Evolutionary conservation across 768 basidiomycete species (phyloP).

Genomic region (Leccinum olivaceopallidum): DNA sequence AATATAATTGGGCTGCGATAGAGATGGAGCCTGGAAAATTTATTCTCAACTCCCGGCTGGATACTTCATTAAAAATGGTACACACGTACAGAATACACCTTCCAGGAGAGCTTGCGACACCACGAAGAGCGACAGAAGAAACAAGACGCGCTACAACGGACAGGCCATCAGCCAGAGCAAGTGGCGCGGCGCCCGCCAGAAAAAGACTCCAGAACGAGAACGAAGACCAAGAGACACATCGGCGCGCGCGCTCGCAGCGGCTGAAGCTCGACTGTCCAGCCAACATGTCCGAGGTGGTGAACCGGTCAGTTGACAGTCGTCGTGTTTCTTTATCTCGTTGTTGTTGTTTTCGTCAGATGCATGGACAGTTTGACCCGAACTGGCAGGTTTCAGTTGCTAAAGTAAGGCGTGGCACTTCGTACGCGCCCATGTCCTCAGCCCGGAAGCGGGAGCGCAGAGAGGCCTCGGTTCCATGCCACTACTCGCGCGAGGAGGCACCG

Average conservation of each 20-base stretch:
- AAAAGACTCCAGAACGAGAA: neutral
- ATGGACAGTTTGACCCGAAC: neutral
- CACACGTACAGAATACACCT: too few relatives aligned
- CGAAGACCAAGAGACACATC: neutral
- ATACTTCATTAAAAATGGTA: too few relatives aligned
- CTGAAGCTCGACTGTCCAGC: neutral
- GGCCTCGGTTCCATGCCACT: neutral
- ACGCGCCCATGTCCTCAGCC: neutral
- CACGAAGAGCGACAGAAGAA: too few relatives aligned
- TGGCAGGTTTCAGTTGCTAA: neutral
- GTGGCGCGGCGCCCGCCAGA: too few relatives aligned
- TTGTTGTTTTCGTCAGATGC: neutral
- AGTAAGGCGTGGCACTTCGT: neutral
- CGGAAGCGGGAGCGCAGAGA: neutral
- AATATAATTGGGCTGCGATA: constrained; percentile 84
- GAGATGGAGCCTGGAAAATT: constrained; percentile 54
- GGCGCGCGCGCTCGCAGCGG: neutral
- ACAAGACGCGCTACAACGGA: too few relatives aligned
- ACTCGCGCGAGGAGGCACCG: too few relatives aligned
- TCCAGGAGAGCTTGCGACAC: too few relatives aligned
- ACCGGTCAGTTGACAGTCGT: neutral
- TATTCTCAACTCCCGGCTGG: too few relatives aligned
- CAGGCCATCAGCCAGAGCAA: too few relatives aligned
- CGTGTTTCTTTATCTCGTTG: neutral
- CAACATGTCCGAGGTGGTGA: neutral